Evolutionary conservation across 2,329 filamentous ascomycete genomes (phyloP), one percentile per base, ranked within the genome.

Genomic region (Ceratocystis alfenasii): DNA sequence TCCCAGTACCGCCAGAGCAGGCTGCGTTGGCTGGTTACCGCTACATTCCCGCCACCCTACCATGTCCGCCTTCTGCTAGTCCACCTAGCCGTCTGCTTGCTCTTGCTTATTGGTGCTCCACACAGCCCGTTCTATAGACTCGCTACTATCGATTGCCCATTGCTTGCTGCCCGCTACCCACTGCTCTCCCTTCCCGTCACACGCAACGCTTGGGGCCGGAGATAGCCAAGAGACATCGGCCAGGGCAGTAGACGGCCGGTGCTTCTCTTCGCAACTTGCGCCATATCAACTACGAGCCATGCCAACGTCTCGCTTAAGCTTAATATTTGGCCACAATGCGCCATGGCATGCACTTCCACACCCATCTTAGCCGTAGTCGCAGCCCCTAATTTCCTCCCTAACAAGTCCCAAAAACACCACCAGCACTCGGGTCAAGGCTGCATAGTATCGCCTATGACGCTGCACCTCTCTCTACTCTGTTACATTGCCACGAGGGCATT

Each of bases 271-370:
- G n/a, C 6, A 22, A 10, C 53, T 57, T 57, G 3, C 28, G 46
- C 46, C 46, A 50, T 50, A 20, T 1, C 22, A 25, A 50, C n/a
- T 41, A 12, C 36, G 36, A 12, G 36, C 36, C 36, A 41, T 41
- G 36, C 36, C 36, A 41, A 41, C 48, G 20, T 53, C 17, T 17
- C 30, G 55, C 55, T 59, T 59, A 59, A 59, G 55, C 55, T 59
- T 59, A 59, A 59, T 53, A 20, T 25, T 25, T 53, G 48, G 48
- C 48, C 48, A 53, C 48, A 41, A 41, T 41, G 36, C 48, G n/a
- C 48, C 22, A 53, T 25, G 25, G 25, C 48, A 53, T 10, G 15
- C 45, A 20, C 45, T 25, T 53, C 48, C 22, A 53, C 20, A 25
- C 20, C 48, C 20, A 50, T 50, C 48, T n/a, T 12, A 50, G 36